Base-by-base conservation (phyloP, 1,139 yeast species). In the Sugiyamaella sp. region DNA sequence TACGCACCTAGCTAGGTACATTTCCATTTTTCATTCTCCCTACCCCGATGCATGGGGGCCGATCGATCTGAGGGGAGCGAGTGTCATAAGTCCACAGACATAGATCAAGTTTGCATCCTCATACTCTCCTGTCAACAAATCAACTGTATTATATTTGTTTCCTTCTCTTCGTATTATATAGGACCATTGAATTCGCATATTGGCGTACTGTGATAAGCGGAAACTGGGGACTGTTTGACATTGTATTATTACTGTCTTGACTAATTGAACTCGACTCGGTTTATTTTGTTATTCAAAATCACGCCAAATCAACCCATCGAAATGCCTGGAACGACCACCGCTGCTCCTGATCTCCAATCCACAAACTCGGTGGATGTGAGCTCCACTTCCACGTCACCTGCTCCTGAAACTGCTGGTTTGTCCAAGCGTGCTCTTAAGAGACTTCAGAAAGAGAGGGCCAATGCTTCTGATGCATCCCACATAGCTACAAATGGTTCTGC, bases 351-450 rank as follows among this genome's bases (percentile, higher is more conserved):
- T n/a, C 17, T 12, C n/a, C 21, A 37, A 17, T 6, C 37, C 14
- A 6, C 20, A 10, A 45, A 4, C 21, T 17, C 41, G 3, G 22
- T 27, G 16, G 37, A 35, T 22, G 17, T 22, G 3, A 14, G 40
- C 29, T 10, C 44, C 9, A 25, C 10, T 37, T 9, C 49, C n/a
- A 16, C 20, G 1, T 22, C 40, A 22, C 27, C 40, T 6, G 35
- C 33, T 16, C 17, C 42, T 22, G 49, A 14, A 35, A 5, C 46
- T 3, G 5, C 46, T 3, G 49, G 42, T 8, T 52, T 58, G 21
- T 60, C 63, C 25, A 60, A 60, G 54, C 55, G 63, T 27, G 63
- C 63, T 16, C 52, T 48, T 41, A 58, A 60, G 46, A 51, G 58
- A 39, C 49, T 56, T 19, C 60, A 54, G 17, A 57, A 59, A 50